These are phyloP conservation scores for Penicillium janthinellum DNA, from an alignment of 2,329 filamentous ascomycete genomes.

Conservation along the genomic window DNA sequence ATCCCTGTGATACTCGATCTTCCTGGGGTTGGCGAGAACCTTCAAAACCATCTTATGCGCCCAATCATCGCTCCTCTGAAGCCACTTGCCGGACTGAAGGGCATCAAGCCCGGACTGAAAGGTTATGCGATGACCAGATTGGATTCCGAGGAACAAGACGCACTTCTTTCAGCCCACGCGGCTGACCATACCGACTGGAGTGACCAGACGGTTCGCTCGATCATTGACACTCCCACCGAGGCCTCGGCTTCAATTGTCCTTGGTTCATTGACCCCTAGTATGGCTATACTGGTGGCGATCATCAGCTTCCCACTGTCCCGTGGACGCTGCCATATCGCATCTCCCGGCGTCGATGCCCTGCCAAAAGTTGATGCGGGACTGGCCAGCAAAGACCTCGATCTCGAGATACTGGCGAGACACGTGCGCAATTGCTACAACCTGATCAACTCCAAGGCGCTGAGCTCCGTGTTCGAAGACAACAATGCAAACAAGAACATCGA, in stretches of 20 bases:
- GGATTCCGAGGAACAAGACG: slow-evolving; percentile 6
- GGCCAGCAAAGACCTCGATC: slow-evolving; percentile 14
- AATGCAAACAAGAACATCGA: slow-evolving; percentile 9
- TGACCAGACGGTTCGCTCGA: slow-evolving; percentile 6
- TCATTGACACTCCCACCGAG: slow-evolving; percentile 13
- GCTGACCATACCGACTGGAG: not conserved
- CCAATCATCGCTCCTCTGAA: slow-evolving; percentile 14
- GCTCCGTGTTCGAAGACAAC: slow-evolving; percentile 8
- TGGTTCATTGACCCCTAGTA: not conserved
- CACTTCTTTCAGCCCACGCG: not conserved
- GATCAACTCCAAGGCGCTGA: not conserved
- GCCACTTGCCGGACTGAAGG: not conserved
- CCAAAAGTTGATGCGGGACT: slow-evolving; percentile 11
- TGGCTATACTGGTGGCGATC: slow-evolving; percentile 12
- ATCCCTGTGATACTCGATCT: slow-evolving; percentile 50
- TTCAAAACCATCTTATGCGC: slow-evolving; percentile 34
- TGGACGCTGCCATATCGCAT: slow-evolving; percentile 14
- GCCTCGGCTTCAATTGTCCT: slow-evolving; percentile 11
- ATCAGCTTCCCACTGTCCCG: slow-evolving; percentile 19
- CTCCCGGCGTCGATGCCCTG: not conserved
- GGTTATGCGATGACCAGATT: slow-evolving; percentile 8
- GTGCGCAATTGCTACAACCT: slow-evolving; percentile 9
- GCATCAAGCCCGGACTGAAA: slow-evolving; percentile 12
- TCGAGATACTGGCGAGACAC: slow-evolving; percentile 19
- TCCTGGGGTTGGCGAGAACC: slow-evolving; percentile 51